phyloP scores from a whole-genome alignment of 306 rosid genomes.

The Cucurbita moschata region DNA sequence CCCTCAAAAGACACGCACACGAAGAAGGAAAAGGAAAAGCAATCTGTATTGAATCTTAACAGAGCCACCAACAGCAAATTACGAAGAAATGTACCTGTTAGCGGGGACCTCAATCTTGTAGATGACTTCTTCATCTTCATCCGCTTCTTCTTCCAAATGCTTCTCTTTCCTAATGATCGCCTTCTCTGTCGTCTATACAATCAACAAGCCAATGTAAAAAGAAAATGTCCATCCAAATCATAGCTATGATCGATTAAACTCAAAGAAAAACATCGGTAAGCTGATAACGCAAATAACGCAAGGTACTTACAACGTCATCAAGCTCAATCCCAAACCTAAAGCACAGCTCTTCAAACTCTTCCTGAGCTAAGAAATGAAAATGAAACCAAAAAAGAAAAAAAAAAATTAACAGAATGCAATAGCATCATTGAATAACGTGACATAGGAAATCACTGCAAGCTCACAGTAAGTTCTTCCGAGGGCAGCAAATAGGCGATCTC shows the following conservation, averaged over 20 bases:
- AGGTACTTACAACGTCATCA: constrained; percentile 64
- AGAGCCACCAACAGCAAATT: neutral
- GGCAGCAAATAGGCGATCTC: constrained; percentile 68
- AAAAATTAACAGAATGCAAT: neutral
- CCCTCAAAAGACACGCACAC: neutral
- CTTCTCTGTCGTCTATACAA: constrained; percentile 61
- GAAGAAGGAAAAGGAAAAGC: no score
- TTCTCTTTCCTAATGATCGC: constrained; percentile 74
- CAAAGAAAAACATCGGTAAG: neutral
- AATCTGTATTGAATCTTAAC: neutral
- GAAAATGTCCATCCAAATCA: neutral
- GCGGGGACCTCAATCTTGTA: constrained; percentile 82
- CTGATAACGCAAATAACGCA: neutral
- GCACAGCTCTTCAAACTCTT: constrained; percentile 80
- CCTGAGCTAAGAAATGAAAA: constrained; percentile 41
- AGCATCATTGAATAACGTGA: neutral
- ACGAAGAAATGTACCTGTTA: constrained; percentile 33
- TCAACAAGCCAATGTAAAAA: neutral
- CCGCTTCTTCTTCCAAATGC: constrained; percentile 53
- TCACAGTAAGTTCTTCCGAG: constrained; percentile 65
- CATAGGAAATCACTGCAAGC: constrained; percentile 6
- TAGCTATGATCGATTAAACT: neutral
- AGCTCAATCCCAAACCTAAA: constrained; percentile 88
- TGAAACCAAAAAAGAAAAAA: neutral
- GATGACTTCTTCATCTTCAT: constrained; percentile 42